Base-by-base conservation (phyloP, 2,329 filamentous ascomycete species). In the Teratosphaeria nubilosa region DNA sequence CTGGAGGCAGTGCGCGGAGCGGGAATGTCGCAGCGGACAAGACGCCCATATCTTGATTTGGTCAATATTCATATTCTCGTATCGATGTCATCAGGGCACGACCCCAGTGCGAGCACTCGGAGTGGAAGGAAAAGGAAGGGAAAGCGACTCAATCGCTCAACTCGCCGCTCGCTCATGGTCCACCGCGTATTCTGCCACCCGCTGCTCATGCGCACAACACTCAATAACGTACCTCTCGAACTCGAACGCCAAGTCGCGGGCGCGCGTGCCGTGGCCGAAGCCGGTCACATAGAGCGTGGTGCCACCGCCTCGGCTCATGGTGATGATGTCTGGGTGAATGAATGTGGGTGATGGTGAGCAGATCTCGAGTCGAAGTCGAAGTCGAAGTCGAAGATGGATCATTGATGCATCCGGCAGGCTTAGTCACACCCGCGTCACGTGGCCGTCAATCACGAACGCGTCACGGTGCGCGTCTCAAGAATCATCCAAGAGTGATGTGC, bases 181-280 rank as follows among this genome's bases (percentile, higher is more conserved):
- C 27, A 25, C 22, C 32, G 22, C 54, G 34, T 51, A 30, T 20
- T 11, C 20, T 24, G 54, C 25, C 45, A 51, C 16, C 27, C 30
- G 25, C 20, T 48, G 41, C 41, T 20, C 41, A 53, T 32, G 53
- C 59, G 58, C 59, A 27, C 52, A 45, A 56, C 54, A 57, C 54
- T 63, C 24, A 27, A 41, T 53, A 82, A 95, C 91, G 85, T 96
- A 96, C 90, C 92, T 91, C 91, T 97, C 92, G 88, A 97, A 97
- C 83, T 97, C 92, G 88, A 95, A 96, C 81, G 92, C 91, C 76
- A 97, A 89, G 82, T 99, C 91, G 85, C 94, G 90, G 76, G 94
- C 91, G 82, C 94, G 90, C 76, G 92, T 96, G 77, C 92, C 91
- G 78, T 96, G 91, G 84, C 92, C 95, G 78, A 99, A 99, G 83